Base-by-base conservation (phyloP, 225 moss, liverwort and hornwort species). In the Pleurozium schreberi region DNA sequence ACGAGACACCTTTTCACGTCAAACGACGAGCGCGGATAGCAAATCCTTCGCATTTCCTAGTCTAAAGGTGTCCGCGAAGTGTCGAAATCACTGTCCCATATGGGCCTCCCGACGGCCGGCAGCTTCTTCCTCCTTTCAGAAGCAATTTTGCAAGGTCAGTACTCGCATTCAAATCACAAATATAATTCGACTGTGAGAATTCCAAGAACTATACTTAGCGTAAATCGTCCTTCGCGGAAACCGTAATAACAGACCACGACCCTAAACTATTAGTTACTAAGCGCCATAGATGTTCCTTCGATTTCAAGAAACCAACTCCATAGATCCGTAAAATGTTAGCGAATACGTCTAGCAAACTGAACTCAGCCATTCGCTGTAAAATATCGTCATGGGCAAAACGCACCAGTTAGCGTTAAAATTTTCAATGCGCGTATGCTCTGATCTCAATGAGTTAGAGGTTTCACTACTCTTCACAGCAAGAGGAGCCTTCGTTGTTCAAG, bases 21-120 rank as follows among this genome's bases (percentile, higher is more conserved):
- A 83, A 90, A 87, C 10, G 91, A 90, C 93, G 91, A 86, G 84
- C 90, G 84, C 77, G 78, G 65, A 67, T 71, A 88, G 83, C 75
- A 90, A 87, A 88, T 88, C 84, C 89, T 93, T 90, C 92, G 93
- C 94, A 94, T 94, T 90, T 89, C 94, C 94, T 91, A 91, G 66
- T 75, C 89, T 88, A 84, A 49, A 76, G 68, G 67, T 63, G 81
- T 57, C 84, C 36, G 63, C 45, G 50, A 90, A 53, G 88, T 55
- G 86, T 80, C 85, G 87, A 86, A 83, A 85, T 87, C 90, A 89
- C 91, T 83, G 89, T 78, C 82, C 85, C 77, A 92, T 82, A 87
- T 69, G 78, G 50, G 43, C 82, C 80, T 90, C 84, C 91, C 63
- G 27, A 81, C 59, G 64, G 87, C 65, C 88, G 66, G 70, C 91